Base-by-base conservation (phyloP, 768 basidiomycete genomes). In the Steccherinum ochraceum region DNA sequence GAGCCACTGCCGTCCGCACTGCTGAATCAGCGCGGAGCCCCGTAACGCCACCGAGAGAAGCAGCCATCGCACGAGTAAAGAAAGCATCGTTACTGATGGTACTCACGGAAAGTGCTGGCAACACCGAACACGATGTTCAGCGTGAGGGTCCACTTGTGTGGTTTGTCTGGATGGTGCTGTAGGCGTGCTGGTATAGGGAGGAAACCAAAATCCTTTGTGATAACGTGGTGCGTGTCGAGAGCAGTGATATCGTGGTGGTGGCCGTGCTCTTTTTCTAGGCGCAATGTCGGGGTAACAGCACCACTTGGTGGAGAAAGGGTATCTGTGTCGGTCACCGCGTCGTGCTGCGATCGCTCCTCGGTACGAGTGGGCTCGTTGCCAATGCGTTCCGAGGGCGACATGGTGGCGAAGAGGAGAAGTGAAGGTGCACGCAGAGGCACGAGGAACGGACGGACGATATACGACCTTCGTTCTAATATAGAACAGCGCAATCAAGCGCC, bases 111-210 rank as follows among this genome's bases (percentile, higher is more conserved):
- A 24, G 83, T 86, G 55, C 80, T 77, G 21, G 76, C 79, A 53
- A 81, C 70, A 16, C 82, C 86, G 59, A 89, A 87, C 0, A 78
- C 69, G 11, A 72, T 57, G 53, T 85, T 86, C 27, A 82, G 60
- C 41, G 74, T 26, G 10, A 78, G 46, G 3, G 78, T 77, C 55
- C 84, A 83, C 50, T 76, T 67, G 30, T 75, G 75, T 0, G 79
- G 77, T 16, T 67, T 72, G 3, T 70, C 55, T 12, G 77, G 72
- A 59, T 81, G 65, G 53, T 81, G 80, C 46, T 73, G 77, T 3
- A 83, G 65, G 30, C 69, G 63, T 54, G 65, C 68, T 0, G 86
- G 86, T 24, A 88, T 83, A 0, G 83, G 84, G 5, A 88, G 54
- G 52, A 87, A 68, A 12, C 78, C 76, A 58, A 86, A 81, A 57